A percentile compares a stretch with the other conserved stretches of the same genome.
phyloP scores from a whole-genome alignment of 2,329 filamentous ascomycete species.

The Alternaria triticina region DNA sequence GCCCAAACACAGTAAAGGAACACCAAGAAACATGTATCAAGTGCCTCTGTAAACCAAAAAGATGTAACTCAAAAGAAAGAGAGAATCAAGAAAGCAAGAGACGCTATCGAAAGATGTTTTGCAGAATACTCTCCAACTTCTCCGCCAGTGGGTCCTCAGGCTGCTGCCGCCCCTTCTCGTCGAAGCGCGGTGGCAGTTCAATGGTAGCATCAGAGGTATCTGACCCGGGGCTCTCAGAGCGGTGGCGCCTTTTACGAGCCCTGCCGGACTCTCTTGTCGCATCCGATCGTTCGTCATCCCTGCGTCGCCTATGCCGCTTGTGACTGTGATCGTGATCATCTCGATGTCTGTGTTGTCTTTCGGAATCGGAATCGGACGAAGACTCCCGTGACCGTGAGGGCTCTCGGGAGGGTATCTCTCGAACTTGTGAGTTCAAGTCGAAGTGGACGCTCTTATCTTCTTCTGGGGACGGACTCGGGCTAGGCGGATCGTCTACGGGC shows the following conservation, averaged over 20 bases:
- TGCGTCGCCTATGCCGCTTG: conserved; percentile 14
- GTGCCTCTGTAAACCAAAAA: not conserved
- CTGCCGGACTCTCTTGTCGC: conserved; percentile 23
- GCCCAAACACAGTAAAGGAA: not conserved
- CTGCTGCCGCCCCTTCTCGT: conserved; percentile 37
- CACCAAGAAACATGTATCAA: not conserved
- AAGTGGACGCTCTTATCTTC: conserved; percentile 49
- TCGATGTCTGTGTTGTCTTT: conserved; percentile 2
- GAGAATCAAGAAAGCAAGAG: conserved; percentile 2
- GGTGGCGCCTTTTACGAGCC: conserved; percentile 23
- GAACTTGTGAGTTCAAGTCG: conserved; percentile 42
- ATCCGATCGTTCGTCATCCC: conserved; percentile 24
- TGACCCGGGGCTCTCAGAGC: conserved; percentile 36
- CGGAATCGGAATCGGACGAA: conserved; percentile 15
- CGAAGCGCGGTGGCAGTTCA: conserved; percentile 47
- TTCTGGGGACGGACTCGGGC: conserved; percentile 22
- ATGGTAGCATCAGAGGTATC: conserved; percentile 42
- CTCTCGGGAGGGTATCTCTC: conserved; percentile 30
- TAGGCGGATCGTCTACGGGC: conserved; percentile 29
- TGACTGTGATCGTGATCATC: conserved; percentile 9
- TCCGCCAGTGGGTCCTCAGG: conserved; percentile 44
- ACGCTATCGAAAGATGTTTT: conserved; percentile 35
- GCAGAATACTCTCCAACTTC: conserved; percentile 43
- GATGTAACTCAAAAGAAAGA: not conserved
- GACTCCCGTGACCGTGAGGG: conserved; percentile 14